Evolutionary conservation across 1,284 basidiomycete species (phyloP).

Genomic region (Leccinum subspadiceum): DNA sequence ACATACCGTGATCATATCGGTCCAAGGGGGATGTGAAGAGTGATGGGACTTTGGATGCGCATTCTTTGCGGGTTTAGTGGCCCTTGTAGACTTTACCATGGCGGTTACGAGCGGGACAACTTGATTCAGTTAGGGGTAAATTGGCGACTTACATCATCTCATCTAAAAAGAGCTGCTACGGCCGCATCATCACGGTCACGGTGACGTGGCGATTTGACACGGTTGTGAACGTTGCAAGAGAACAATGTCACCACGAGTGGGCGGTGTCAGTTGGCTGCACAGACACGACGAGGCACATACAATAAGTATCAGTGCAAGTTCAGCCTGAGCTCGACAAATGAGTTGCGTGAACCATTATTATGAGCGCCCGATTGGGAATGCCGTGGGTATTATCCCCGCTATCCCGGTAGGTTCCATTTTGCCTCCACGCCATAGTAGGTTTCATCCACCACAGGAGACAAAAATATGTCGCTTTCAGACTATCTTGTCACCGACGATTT

Average conservation of each 20-base stretch:
- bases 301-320: not conserved
- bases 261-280: not conserved
- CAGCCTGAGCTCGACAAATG: no score
- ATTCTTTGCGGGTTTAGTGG: slow-evolving; percentile 11
- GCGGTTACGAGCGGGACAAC: not conserved
- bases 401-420: slow-evolving; percentile 7
- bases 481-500: slow-evolving; percentile 73
- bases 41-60: not conserved
- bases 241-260: not conserved
- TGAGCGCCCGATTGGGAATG: no score
- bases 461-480: slow-evolving; percentile 45
- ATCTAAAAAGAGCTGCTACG: not conserved
- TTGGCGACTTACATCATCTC: not conserved
- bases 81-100: slow-evolving; percentile 27
- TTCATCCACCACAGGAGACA: not conserved
- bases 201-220: not conserved
- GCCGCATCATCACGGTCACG: not conserved
- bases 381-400: slow-evolving; percentile 2
- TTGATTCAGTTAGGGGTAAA: slow-evolving; percentile 9
- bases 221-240: not conserved
- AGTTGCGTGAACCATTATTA: no score
- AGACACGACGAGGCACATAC: not conserved
- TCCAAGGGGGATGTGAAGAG: slow-evolving; percentile 52
- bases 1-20: slow-evolving; percentile 58
- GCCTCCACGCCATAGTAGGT: not conserved